These are phyloP conservation scores for Mucor plumbeus DNA, from an alignment of 371 early-diverging fungal genomes.

Conservation along the genomic window DNA sequence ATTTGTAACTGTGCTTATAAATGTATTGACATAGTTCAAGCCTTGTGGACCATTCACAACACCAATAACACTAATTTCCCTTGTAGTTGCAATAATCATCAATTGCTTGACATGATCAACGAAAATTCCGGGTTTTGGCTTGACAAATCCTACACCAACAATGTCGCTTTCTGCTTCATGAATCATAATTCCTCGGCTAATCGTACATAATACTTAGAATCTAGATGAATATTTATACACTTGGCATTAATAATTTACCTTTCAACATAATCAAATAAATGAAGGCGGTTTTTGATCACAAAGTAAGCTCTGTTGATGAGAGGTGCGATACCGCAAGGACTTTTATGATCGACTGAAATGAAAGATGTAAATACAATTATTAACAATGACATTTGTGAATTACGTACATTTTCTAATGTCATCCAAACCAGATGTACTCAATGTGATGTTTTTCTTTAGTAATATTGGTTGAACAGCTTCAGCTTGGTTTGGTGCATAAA, in stretches of 20 bases:
- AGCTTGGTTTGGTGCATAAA: background rate
- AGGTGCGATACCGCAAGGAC: conserved; percentile 55
- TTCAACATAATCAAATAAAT: conserved; percentile 85
- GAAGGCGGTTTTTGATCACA: conserved; percentile 83
- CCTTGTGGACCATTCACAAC: conserved; percentile 43
- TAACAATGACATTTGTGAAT: background rate
- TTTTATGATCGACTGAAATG: conserved; percentile 31
- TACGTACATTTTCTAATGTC: conserved; percentile 19
- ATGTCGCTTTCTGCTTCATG: conserved; percentile 89
- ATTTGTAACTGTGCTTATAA: conserved; percentile 76
- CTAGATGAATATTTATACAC: too few species aligned
- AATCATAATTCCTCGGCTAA: conserved; percentile 64
- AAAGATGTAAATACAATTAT: background rate
- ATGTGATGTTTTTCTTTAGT: conserved; percentile 13
- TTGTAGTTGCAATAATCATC: conserved; percentile 83
- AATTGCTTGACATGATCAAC: conserved; percentile 76
- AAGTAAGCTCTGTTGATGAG: conserved; percentile 90
- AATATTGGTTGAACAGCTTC: conserved; percentile 9
- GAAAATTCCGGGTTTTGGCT: conserved; percentile 79
- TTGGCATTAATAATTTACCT: conserved; percentile 39
- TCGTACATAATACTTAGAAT: too few species aligned
- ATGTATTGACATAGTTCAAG: conserved; percentile 70
- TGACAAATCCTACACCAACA: conserved; percentile 78
- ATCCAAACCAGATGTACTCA: conserved; percentile 15
- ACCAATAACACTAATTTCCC: conserved; percentile 83